Evolutionary conservation across 768 basidiomycete species (phyloP).

Genomic region (Gloeostereum incarnatum): DNA sequence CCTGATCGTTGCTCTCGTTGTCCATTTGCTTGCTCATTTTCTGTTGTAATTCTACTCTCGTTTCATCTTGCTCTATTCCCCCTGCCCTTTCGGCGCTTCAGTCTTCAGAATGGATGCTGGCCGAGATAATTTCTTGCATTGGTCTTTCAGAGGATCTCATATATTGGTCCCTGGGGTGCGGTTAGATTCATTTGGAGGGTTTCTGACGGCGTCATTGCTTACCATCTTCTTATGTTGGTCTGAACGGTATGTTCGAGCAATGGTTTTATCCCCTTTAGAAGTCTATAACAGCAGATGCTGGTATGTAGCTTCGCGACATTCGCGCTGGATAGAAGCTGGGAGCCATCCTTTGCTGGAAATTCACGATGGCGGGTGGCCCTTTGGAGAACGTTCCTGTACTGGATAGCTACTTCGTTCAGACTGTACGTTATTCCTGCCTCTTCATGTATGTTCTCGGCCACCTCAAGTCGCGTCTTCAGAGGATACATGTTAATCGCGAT

Average conservation of each 20-base stretch:
- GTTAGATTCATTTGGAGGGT: conserved; percentile 38
- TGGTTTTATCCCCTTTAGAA: background rate
- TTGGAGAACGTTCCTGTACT: conserved; percentile 49
- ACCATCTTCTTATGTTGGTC: conserved; percentile 36
- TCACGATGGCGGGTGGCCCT: conserved; percentile 36
- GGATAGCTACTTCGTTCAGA: conserved; percentile 46
- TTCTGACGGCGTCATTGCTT: conserved; percentile 35
- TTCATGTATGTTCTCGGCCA: conserved; percentile 3
- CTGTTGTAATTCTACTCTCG: no score
- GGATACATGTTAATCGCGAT: conserved; percentile 69
- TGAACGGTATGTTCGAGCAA: conserved; percentile 41
- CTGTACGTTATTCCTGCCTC: conserved; percentile 50
- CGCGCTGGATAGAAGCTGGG: conserved; percentile 37
- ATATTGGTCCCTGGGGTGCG: conserved; percentile 28
- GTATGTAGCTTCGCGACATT: conserved; percentile 37
- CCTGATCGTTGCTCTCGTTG: no score
- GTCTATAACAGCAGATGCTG: background rate
- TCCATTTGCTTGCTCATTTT: no score
- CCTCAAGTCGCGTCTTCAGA: conserved; percentile 21
- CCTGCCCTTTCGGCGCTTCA: background rate
- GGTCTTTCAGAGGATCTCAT: conserved; percentile 27
- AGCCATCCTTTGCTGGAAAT: conserved; percentile 26
- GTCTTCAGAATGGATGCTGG: conserved; percentile 11
- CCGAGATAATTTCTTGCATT: conserved; percentile 27
- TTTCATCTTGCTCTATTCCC: no score